Conservation (phyloP, 2,329 filamentous ascomycete species). For the Zymoseptoria crescenta region DNA sequence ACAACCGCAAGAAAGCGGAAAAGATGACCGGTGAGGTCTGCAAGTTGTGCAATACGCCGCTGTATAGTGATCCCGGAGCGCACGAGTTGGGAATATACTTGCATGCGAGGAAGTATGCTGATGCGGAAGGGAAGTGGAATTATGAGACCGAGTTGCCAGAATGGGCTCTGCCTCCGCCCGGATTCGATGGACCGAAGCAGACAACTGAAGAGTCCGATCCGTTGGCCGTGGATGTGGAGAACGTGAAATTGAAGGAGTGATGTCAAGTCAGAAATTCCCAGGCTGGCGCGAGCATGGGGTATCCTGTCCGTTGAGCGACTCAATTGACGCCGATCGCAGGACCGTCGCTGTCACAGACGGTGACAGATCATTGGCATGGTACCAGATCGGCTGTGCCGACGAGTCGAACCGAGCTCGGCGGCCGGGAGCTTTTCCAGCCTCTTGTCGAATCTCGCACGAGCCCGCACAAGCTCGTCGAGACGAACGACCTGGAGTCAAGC, state of each 20-base stretch:
- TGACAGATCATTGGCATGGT: background rate
- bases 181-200: constrained; percentile 61
- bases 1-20: constrained; percentile 85
- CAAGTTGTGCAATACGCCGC: constrained; percentile 70
- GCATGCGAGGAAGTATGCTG: constrained; percentile 85
- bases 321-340: background rate
- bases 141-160: constrained; percentile 76
- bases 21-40: constrained; percentile 84
- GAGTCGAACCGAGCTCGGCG: background rate
- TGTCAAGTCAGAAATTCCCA: background rate
- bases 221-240: constrained; percentile 36
- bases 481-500: background rate
- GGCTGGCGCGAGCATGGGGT: background rate
- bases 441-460: background rate
- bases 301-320: background rate
- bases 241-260: constrained; percentile 25
- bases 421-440: background rate
- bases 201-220: constrained; percentile 47
- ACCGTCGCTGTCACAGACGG: background rate
- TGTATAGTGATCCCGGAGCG: constrained; percentile 85
- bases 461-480: background rate
- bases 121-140: constrained; percentile 72
- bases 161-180: constrained; percentile 78
- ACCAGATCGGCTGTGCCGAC: background rate
- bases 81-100: constrained; percentile 92